phyloP scores from a whole-genome alignment of 257 asterid genomes.

The Thymus mandschuricus region DNA sequence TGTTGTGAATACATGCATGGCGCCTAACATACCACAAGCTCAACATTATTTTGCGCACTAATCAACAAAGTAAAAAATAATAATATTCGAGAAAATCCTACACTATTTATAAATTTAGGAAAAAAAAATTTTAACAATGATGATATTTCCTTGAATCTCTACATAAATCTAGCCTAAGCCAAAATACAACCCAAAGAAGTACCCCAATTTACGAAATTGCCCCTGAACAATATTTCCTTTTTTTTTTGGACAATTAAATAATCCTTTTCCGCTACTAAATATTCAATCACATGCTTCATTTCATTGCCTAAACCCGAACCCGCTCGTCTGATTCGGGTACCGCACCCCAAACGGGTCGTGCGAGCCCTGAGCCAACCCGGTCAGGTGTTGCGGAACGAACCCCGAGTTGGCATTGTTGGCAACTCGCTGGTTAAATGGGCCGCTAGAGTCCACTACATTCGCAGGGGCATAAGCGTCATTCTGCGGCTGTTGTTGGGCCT shows the following conservation, averaged over 20 bases:
- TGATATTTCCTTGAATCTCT: slow-evolving; percentile 14
- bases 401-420: slow-evolving; percentile 27
- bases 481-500: slow-evolving; percentile 26
- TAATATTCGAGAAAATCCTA: not conserved
- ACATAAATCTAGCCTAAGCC: slow-evolving; percentile 17
- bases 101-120: not conserved
- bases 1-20: not conserved
- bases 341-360: slow-evolving; percentile 56
- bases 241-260: not conserved
- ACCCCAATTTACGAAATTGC: slow-evolving; percentile 36
- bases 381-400: slow-evolving; percentile 29
- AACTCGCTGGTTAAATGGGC: slow-evolving; percentile 31
- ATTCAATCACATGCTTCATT: not conserved
- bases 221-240: not conserved
- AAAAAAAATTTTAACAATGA: not conserved
- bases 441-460: slow-evolving; percentile 34
- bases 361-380: slow-evolving; percentile 36
- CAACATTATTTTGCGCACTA: not conserved
- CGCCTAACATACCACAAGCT: not conserved
- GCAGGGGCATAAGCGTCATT: slow-evolving; percentile 45
- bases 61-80: not conserved
- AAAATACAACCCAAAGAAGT: slow-evolving; percentile 24
- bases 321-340: slow-evolving; percentile 50
- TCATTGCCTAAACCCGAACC: slow-evolving; percentile 55
- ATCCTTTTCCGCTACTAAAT: slow-evolving; percentile 11